phyloP scores from a whole-genome alignment of 1,284 basidiomycete species.

The Trametes hirsuta region DNA sequence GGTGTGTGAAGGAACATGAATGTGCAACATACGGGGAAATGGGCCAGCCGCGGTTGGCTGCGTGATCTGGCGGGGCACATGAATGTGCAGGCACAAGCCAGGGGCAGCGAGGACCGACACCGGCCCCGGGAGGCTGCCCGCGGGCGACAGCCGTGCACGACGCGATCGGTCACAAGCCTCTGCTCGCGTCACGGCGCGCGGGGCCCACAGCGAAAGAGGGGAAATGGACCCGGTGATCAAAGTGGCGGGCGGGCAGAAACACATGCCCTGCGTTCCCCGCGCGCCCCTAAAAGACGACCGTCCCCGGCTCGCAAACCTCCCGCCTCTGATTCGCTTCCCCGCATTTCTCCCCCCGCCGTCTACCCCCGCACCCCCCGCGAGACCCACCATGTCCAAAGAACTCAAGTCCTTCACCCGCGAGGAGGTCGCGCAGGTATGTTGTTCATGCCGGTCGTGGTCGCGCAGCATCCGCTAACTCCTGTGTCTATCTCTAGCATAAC shows the following conservation, averaged over 20 bases:
- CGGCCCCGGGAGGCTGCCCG: no score
- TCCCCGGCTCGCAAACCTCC: slow-evolving; percentile 4
- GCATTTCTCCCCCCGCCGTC: background rate
- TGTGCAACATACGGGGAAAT: no score
- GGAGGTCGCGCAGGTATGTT: slow-evolving; percentile 56
- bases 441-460: background rate
- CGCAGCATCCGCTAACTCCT: background rate
- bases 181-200: slow-evolving; percentile 4
- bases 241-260: slow-evolving; percentile 9
- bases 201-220: background rate
- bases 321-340: slow-evolving; percentile 16
- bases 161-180: slow-evolving; percentile 19
- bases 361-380: background rate
- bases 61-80: no score
- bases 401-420: slow-evolving; percentile 52
- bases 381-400: slow-evolving; percentile 43
- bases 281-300: slow-evolving; percentile 2
- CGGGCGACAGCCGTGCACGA: background rate
- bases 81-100: no score
- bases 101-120: no score
- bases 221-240: slow-evolving; percentile 19
- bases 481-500: slow-evolving; percentile 53
- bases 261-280: slow-evolving; percentile 18
- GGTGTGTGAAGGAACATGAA: no score
- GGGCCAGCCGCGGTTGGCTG: no score